Percentiles rank a stretch among this genome's conserved stretches.
These are phyloP conservation scores for Pythium scleroteichum DNA, from an alignment of 352 stramenopile species.

Conservation along the genomic window DNA sequence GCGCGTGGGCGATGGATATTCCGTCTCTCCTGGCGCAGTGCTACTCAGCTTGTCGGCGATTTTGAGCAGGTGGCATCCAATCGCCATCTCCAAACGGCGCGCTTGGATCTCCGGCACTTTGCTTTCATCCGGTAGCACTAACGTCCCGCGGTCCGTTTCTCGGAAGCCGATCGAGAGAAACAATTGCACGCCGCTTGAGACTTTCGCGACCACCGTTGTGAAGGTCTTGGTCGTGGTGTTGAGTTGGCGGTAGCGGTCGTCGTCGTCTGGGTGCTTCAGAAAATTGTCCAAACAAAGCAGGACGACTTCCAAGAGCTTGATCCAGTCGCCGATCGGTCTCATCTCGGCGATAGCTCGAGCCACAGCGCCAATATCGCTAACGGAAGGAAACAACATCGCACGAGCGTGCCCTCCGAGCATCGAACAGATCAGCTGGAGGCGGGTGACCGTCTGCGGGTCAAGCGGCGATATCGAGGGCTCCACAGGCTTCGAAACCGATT, in stretches of 20 bases:
- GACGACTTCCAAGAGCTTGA: slow-evolving; percentile 41
- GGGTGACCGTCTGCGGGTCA: slow-evolving; percentile 31
- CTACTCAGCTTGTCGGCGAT: slow-evolving; percentile 15
- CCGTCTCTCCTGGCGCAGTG: not conserved
- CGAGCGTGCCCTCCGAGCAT: slow-evolving; percentile 53
- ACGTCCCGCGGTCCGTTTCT: slow-evolving; percentile 39
- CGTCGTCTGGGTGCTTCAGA: slow-evolving; percentile 41
- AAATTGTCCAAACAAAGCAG: slow-evolving; percentile 58
- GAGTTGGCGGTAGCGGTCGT: slow-evolving; percentile 47
- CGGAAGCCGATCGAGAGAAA: slow-evolving; percentile 56
- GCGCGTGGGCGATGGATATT: not conserved
- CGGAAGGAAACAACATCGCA: slow-evolving; percentile 31
- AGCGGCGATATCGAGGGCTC: slow-evolving; percentile 4
- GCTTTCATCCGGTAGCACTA: slow-evolving; percentile 39
- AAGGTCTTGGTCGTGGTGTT: slow-evolving; percentile 55
- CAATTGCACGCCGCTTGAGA: slow-evolving; percentile 40
- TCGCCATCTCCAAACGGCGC: slow-evolving; percentile 47
- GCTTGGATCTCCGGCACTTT: slow-evolving; percentile 31
- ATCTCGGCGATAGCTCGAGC: slow-evolving; percentile 37
- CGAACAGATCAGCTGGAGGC: slow-evolving; percentile 39
- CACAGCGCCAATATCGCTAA: slow-evolving; percentile 60
- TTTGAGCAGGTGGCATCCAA: slow-evolving; percentile 28
- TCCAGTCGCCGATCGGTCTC: slow-evolving; percentile 29
- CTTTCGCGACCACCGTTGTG: slow-evolving; percentile 35
- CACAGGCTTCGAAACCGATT: slow-evolving; percentile 23